These are phyloP conservation scores for Erodium moschatum DNA, from an alignment of 441 rosid genomes.

Conservation along the genomic window DNA sequence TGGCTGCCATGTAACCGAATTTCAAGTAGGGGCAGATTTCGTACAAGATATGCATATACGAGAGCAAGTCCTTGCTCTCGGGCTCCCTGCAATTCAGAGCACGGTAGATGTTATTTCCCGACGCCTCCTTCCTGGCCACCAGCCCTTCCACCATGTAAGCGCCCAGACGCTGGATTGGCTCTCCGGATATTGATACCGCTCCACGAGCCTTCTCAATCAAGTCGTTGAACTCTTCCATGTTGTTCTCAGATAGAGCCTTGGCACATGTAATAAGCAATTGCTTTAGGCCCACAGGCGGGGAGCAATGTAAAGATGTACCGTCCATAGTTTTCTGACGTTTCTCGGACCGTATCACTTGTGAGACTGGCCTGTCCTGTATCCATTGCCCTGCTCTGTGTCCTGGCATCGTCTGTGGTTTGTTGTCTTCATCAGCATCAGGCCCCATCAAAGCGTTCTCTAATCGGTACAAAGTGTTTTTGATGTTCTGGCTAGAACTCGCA, in stretches of 20 bases:
- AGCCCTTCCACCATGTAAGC: constrained; percentile 78
- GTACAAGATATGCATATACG: constrained; percentile 58
- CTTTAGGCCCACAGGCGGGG: constrained; percentile 49
- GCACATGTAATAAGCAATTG: constrained; percentile 67
- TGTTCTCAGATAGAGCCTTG: constrained; percentile 47
- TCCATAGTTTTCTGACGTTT: constrained; percentile 27
- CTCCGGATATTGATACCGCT: constrained; percentile 60
- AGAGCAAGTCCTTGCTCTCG: constrained; percentile 62
- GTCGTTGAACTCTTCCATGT: constrained; percentile 39
- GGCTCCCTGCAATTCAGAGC: constrained; percentile 66
- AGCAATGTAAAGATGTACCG: constrained; percentile 27
- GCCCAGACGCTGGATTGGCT: constrained; percentile 74
- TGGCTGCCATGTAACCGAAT: constrained; percentile 90
- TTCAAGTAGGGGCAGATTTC: constrained; percentile 85
- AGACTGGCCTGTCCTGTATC: constrained; percentile 25
- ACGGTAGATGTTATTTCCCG: constrained; percentile 57
- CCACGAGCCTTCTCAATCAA: constrained; percentile 44
- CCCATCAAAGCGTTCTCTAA: constrained; percentile 49
- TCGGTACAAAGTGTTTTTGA: constrained; percentile 34
- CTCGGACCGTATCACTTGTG: constrained; percentile 25
- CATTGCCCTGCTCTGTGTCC: constrained; percentile 26
- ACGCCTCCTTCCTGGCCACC: constrained; percentile 58
- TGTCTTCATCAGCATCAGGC: constrained; percentile 30
- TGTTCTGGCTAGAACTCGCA: constrained; percentile 15
- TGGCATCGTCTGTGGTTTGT: background rate